Percentiles rank a stretch among this genome's conserved stretches.
These are phyloP conservation scores for Sorghum bicolor DNA, from an alignment of 176 grass and related monocot species.

Conservation along the genomic window DNA sequence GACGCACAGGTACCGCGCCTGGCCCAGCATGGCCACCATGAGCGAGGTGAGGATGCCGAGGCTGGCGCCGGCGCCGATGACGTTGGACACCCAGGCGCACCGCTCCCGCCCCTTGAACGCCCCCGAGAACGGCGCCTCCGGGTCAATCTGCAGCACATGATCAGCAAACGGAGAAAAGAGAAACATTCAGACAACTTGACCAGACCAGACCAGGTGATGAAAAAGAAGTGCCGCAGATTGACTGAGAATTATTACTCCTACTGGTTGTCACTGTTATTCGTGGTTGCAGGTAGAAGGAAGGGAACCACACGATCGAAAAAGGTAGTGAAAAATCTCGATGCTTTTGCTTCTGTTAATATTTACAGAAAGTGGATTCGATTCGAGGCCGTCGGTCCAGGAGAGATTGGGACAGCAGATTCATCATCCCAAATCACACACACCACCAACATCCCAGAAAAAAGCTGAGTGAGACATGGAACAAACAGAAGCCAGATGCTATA, in stretches of 20 bases:
- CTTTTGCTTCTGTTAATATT: not conserved
- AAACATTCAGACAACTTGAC: not conserved
- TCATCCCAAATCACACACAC: slow-evolving; percentile 3
- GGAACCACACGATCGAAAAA: not conserved
- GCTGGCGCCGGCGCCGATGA: slow-evolving; percentile 72
- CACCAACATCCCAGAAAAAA: slow-evolving; percentile 5
- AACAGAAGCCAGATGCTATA: slow-evolving; percentile 1
- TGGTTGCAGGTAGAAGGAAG: not conserved
- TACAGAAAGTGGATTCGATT: not conserved
- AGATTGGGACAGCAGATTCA: slow-evolving; percentile 30
- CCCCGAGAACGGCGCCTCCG: slow-evolving; percentile 76
- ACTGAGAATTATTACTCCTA: not conserved
- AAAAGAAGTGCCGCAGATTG: not conserved
- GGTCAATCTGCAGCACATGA: slow-evolving; percentile 66
- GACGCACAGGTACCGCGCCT: slow-evolving; percentile 89
- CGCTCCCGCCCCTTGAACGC: slow-evolving; percentile 57
- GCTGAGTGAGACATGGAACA: not conserved
- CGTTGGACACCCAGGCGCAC: slow-evolving; percentile 82
- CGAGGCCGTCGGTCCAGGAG: not conserved
- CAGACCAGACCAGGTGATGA: not conserved
- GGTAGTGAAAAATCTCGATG: not conserved
- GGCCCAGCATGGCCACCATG: slow-evolving; percentile 88
- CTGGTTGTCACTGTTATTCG: slow-evolving; percentile 6
- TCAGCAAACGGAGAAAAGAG: not conserved
- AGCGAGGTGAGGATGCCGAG: slow-evolving; percentile 91